Percentiles rank a stretch among this genome's conserved stretches.
These are phyloP conservation scores for Vachellia collinsii DNA, from an alignment of 306 rosid species.

Conservation along the genomic window DNA sequence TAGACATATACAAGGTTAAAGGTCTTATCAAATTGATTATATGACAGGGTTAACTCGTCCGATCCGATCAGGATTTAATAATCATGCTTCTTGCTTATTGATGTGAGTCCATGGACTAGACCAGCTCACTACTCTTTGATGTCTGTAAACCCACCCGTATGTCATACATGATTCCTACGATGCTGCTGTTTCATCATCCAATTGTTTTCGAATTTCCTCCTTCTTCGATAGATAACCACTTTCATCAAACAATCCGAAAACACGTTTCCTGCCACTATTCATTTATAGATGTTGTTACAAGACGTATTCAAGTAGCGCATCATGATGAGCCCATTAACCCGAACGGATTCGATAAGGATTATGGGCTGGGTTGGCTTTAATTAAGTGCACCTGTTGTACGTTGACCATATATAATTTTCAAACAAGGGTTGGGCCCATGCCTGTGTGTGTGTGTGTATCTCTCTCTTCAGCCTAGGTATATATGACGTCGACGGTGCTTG, in stretches of 20 bases:
- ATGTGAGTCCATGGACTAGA: too few species aligned
- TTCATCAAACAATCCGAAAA: background rate
- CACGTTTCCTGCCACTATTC: background rate
- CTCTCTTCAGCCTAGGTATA: background rate
- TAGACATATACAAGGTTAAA: too few species aligned
- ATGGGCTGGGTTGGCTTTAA: background rate
- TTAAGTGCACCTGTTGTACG: background rate
- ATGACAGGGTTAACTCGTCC: too few species aligned
- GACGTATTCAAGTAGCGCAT: background rate
- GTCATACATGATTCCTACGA: constrained; percentile 17
- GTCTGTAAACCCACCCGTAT: background rate
- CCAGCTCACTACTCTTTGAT: constrained; percentile 7
- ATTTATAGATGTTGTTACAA: background rate
- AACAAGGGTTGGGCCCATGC: background rate
- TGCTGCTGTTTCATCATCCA: background rate
- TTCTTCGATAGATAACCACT: background rate
- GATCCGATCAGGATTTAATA: too few species aligned
- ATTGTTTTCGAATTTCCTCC: background rate
- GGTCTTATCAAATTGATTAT: too few species aligned
- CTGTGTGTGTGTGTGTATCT: too few species aligned
- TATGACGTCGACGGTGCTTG: background rate
- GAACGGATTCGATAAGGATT: background rate
- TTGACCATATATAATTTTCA: background rate
- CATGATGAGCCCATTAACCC: background rate
- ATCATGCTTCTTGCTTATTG: too few species aligned